phyloP scores from a whole-genome alignment of 768 basidiomycete species.

The Russula olivacea region DNA sequence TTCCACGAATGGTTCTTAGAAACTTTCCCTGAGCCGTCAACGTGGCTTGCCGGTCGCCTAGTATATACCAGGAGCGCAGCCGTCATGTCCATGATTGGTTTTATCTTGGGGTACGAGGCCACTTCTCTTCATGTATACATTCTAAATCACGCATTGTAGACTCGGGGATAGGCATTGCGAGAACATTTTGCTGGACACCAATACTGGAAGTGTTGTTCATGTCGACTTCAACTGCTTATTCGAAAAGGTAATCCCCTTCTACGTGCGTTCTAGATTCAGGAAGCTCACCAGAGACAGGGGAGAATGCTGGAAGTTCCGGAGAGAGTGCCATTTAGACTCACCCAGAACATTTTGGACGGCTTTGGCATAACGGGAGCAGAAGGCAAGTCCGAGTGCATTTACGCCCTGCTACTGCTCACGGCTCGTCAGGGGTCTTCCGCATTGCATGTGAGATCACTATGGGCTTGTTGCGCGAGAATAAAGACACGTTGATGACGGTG shows the following conservation, averaged over 20 bases:
- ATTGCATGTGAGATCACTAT: conserved; percentile 88
- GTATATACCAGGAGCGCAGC: conserved; percentile 85
- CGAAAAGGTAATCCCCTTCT: conserved; percentile 60
- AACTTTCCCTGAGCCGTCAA: conserved; percentile 93
- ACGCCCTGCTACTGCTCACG: neutral
- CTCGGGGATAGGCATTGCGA: conserved; percentile 97
- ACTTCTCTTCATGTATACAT: neutral
- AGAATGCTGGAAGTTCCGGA: conserved; percentile 85
- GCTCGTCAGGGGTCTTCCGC: conserved; percentile 69
- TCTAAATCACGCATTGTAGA: conserved; percentile 36
- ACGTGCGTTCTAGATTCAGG: neutral
- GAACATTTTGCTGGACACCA: conserved; percentile 88
- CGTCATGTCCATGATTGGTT: conserved; percentile 99
- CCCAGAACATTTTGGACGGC: conserved; percentile 88
- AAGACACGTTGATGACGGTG: conserved; percentile 90
- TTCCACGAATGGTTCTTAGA: conserved; percentile 98
- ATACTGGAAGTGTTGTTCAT: conserved; percentile 87
- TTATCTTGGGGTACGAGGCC: conserved; percentile 79
- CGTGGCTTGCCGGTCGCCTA: conserved; percentile 87
- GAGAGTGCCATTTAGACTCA: conserved; percentile 88
- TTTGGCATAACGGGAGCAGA: conserved; percentile 91
- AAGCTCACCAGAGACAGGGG: conserved; percentile 40
- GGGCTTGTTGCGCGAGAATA: conserved; percentile 80
- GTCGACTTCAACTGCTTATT: conserved; percentile 98
- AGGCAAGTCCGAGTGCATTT: conserved; percentile 41